Evolutionary conservation across 208 protist species (phyloP).

Genomic region (Zelonia costaricensis): DNA sequence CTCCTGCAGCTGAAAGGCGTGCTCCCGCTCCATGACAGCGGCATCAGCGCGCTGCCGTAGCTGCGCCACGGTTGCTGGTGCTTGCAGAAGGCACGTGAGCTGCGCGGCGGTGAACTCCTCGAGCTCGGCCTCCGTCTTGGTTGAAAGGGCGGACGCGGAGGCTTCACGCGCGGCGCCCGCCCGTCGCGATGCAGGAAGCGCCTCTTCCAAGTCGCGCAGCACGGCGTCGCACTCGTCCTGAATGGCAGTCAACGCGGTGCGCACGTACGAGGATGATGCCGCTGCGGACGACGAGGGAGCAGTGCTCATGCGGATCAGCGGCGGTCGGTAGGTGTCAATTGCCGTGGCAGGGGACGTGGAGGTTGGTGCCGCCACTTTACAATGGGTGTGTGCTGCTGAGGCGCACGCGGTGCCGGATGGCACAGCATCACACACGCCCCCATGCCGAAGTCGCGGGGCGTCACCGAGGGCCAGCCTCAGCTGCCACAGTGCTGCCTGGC

Average conservation of each 20-base stretch:
- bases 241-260: not conserved
- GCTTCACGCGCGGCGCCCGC: too few species aligned
- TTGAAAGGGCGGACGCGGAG: too few species aligned
- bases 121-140: too few species aligned
- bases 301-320: too few species aligned
- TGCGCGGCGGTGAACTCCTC: constrained; percentile 2
- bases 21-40: constrained; percentile 14
- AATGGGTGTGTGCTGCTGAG: too few species aligned
- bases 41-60: constrained; percentile 17
- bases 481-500: constrained; percentile 33
- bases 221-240: constrained; percentile 4
- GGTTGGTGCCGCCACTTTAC: too few species aligned
- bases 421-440: not conserved
- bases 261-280: constrained; percentile 1
- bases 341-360: not conserved
- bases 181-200: too few species aligned
- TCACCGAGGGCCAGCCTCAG: constrained; percentile 28
- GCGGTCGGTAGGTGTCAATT: too few species aligned
- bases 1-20: constrained; percentile 2
- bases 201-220: not conserved
- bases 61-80: not conserved
- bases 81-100: constrained; percentile 3
- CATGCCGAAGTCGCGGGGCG: constrained; percentile 22
- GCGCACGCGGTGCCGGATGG: not conserved
- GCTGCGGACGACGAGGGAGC: too few species aligned